Base-by-base conservation (phyloP, 768 basidiomycete genomes). In the Amanita pallidorosea region DNA sequence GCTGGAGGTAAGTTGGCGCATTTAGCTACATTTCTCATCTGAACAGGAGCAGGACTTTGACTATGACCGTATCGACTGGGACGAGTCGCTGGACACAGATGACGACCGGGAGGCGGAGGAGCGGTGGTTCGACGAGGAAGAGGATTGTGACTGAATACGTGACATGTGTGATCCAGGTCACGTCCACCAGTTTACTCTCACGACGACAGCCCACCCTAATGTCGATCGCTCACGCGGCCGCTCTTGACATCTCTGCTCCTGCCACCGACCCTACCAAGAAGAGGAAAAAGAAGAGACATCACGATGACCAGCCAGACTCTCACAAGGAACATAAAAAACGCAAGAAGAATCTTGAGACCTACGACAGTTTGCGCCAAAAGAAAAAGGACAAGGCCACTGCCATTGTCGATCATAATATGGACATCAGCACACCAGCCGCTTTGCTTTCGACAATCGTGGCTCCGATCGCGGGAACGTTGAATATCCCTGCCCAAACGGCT, bases 11-110 rank as follows among this genome's bases (percentile, higher is more conserved):
- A 65, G 80, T 65, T 27, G 37, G 29, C 25, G 1, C 23, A 7
- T 41, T 25, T 3, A 11, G 37, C 35, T 13, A 4, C 5, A 33
- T 15, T 27, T 22, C 18, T 37, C 37, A 18, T 18, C 13, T 29
- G 35, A 52, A 45, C 47, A 41, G 35, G 29, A 50, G 20, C 60
- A 89, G 86, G 70, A 73, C 4, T 74, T 82, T 29, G 76, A 87
- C 56, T 89, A 89, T 52, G 83, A 84, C 53, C 61, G 61, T 46
- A 74, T 85, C 7, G 87, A 89, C 60, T 89, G 87, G 85, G 77
- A 80, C 58, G 87, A 89, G 50, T 69, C 68, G 36, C 74, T 83
- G 65, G 85, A 85, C 57, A 63, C 54, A 18, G 76, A 79, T 17
- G 68, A 74, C 53, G 83, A 83, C 52, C 65, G 75, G 55, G 80